Conservation (phyloP, 768 basidiomycete species). For the Pulveroboletus sp. region DNA sequence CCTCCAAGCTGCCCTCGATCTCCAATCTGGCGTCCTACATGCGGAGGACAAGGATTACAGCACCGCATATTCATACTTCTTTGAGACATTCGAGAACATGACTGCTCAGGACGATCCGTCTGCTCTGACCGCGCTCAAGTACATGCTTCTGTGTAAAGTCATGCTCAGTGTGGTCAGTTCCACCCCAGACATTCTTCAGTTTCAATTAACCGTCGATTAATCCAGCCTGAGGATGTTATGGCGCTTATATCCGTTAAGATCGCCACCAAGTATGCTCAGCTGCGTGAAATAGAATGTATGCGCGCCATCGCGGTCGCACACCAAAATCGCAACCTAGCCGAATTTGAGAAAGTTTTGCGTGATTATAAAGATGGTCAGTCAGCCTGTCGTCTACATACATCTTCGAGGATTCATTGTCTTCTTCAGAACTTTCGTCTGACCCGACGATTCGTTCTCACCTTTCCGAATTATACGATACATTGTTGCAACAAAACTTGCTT, state of each 20-base stretch:
- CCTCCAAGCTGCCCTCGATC: constrained; percentile 57
- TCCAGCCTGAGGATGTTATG: constrained; percentile 89
- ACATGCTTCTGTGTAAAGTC: constrained; percentile 97
- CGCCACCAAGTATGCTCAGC: constrained; percentile 80
- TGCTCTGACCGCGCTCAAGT: constrained; percentile 86
- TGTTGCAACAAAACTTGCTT: constrained; percentile 92
- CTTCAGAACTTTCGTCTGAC: constrained; percentile 86
- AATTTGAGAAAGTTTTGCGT: constrained; percentile 83
- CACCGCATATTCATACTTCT: constrained; percentile 96
- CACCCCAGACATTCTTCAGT: neutral
- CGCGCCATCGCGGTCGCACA: constrained; percentile 93
- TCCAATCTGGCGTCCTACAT: constrained; percentile 78
- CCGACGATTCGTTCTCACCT: constrained; percentile 94
- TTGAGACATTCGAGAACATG: constrained; percentile 92
- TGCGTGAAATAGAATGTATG: constrained; percentile 93
- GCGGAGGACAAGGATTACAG: constrained; percentile 98
- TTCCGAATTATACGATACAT: constrained; percentile 89
- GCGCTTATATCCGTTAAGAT: constrained; percentile 83
- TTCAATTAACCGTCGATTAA: neutral
- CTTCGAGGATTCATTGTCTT: neutral
- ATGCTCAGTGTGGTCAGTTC: constrained; percentile 87
- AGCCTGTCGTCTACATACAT: neutral
- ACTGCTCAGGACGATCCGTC: constrained; percentile 68
- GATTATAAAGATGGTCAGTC: constrained; percentile 76
- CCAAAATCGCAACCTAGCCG: constrained; percentile 81